Evolutionary conservation across 345 rosid species (phyloP).

Genomic region (Brassica carinata): DNA sequence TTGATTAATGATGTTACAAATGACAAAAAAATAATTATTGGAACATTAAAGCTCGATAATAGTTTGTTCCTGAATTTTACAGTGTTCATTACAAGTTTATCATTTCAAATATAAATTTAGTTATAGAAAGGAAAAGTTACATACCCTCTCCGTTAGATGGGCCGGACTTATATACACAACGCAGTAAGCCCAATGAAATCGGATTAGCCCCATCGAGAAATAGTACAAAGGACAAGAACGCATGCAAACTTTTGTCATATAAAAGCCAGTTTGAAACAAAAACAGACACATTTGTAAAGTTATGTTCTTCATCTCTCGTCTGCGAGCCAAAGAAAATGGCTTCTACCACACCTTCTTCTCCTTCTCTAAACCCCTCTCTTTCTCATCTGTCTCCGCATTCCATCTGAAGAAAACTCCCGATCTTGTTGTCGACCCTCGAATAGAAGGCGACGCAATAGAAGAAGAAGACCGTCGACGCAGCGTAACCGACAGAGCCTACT

Average conservation of each 20-base stretch:
- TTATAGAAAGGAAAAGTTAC: not conserved
- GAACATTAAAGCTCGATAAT: not conserved
- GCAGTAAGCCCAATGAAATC: not conserved
- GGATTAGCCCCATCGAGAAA: not conserved
- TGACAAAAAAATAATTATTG: not conserved
- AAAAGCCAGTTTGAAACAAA: not conserved
- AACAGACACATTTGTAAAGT: not conserved
- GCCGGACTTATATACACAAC: not conserved
- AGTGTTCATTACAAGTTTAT: not conserved
- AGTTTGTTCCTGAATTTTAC: not conserved
- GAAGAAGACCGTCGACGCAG: slow-evolving; percentile 38
- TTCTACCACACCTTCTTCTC: not conserved
- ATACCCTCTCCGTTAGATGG: not conserved
- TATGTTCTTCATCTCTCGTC: slow-evolving; percentile 29
- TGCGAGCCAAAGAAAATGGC: slow-evolving; percentile 29
- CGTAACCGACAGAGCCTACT: slow-evolving; percentile 52
- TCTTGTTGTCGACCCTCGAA: not conserved
- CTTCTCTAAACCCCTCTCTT: slow-evolving; percentile 18
- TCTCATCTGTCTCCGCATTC: slow-evolving; percentile 13
- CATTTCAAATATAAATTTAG: no score
- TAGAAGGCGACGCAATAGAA: slow-evolving; percentile 29
- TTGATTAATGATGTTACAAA: not conserved
- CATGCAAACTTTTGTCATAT: not conserved
- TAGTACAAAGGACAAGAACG: not conserved
- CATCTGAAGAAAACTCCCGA: not conserved